Percentiles rank a stretch among this genome's conserved stretches.
These are phyloP conservation scores for Trametes sp. DNA, from an alignment of 1,284 basidiomycete genomes.

Conservation along the genomic window DNA sequence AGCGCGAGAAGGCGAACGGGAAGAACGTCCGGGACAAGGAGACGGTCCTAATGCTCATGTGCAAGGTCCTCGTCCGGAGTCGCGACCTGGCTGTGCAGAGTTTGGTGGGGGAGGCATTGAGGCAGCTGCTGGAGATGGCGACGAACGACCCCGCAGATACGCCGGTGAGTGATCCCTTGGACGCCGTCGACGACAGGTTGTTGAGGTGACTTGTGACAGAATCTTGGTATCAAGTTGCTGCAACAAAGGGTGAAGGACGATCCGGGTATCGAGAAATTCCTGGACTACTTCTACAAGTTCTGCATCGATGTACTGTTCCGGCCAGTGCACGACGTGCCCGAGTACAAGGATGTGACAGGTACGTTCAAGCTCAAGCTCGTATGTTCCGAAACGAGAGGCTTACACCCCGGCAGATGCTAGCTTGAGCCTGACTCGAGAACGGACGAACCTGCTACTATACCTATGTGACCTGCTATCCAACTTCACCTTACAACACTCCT, in stretches of 20 bases:
- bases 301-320: conserved; percentile 80
- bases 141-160: conserved; percentile 39
- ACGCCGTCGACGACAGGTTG: background rate
- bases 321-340: conserved; percentile 82
- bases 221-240: conserved; percentile 48
- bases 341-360: conserved; percentile 74
- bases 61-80: conserved; percentile 80
- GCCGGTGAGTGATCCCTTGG: conserved; percentile 35
- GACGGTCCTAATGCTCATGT: conserved; percentile 80
- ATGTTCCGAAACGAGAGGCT: background rate
- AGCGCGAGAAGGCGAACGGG: conserved; percentile 61
- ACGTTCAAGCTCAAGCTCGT: conserved; percentile 33
- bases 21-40: conserved; percentile 68
- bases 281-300: conserved; percentile 91
- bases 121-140: conserved; percentile 83
- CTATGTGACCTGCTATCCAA: conserved; percentile 92
- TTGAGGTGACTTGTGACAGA: conserved; percentile 10
- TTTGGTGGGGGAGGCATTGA: conserved; percentile 91
- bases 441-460: conserved; percentile 80
- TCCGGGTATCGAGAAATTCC: conserved; percentile 85
- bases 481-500: conserved; percentile 88
- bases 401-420: conserved; percentile 51
- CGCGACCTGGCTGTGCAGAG: conserved; percentile 89
- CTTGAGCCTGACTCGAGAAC: conserved; percentile 70
- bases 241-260: conserved; percentile 78